Evolutionary conservation across 1,284 basidiomycete genomes (phyloP).

Genomic region (Neolentinus lepideus): DNA sequence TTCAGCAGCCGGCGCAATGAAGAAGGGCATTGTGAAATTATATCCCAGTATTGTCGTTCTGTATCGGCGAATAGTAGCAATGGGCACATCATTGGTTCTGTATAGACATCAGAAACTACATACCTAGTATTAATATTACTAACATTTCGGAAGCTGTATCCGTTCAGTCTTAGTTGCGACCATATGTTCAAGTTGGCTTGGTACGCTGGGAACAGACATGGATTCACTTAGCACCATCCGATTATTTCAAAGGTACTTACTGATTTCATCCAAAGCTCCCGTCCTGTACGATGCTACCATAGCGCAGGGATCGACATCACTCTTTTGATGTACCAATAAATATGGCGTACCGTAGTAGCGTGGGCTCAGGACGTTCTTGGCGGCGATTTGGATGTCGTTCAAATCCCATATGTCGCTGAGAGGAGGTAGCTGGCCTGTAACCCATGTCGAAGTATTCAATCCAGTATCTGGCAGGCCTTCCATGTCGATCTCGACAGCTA

Average conservation of each 20-base stretch:
- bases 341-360: constrained; percentile 13
- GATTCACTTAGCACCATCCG: not conserved
- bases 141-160: constrained; percentile 19
- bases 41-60: constrained; percentile 22
- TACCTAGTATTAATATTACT: constrained; percentile 16
- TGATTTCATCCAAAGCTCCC: constrained; percentile 14
- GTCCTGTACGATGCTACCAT: constrained; percentile 11
- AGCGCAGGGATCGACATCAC: not conserved
- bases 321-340: not conserved
- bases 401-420: constrained; percentile 17
- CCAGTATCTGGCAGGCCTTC: constrained; percentile 23
- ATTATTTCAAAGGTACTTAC: not conserved
- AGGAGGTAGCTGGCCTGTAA: constrained; percentile 16
- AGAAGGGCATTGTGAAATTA: constrained; percentile 21
- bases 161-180: constrained; percentile 17
- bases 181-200: constrained; percentile 21
- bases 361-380: constrained; percentile 17
- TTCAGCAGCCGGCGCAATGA: constrained; percentile 21
- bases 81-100: not conserved
- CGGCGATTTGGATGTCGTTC: constrained; percentile 22
- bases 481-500: constrained; percentile 17
- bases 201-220: constrained; percentile 10
- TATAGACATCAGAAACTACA: constrained; percentile 3
- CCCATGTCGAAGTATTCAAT: constrained; percentile 19
- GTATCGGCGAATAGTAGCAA: not conserved